A percentile compares a stretch with the other conserved stretches of the same genome.
phyloP scores from a whole-genome alignment of 176 grass and related monocot species.

The Oryza meridionalis region DNA sequence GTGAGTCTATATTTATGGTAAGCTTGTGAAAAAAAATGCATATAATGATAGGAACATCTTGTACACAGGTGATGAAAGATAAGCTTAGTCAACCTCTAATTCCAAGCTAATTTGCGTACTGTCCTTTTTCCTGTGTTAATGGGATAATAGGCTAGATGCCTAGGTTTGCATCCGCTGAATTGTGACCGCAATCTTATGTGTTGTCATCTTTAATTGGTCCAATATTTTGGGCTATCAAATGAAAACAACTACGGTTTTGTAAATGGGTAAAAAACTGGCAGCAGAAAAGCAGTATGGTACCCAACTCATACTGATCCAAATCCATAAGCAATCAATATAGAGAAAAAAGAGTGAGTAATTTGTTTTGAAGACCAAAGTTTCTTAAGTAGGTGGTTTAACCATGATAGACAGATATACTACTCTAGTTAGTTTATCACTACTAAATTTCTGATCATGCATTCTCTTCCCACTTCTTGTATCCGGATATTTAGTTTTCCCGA shows the following conservation, averaged over 20 bases:
- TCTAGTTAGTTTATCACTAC: background rate
- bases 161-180: background rate
- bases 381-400: background rate
- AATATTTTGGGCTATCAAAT: background rate
- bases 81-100: background rate
- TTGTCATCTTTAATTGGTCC: constrained; percentile 18
- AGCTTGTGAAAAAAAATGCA: constrained; percentile 5
- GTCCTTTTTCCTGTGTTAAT: background rate
- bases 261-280: background rate
- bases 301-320: background rate
- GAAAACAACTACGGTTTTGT: background rate
- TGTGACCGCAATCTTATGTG: background rate
- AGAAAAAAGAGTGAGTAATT: background rate
- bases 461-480: background rate
- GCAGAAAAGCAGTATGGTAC: background rate
- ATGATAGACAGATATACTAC: background rate
- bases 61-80: background rate
- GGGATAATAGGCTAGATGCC: background rate
- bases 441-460: background rate
- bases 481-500: background rate
- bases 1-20: background rate
- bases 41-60: background rate
- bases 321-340: background rate
- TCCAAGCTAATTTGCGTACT: background rate
- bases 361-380: background rate